Percentiles rank a stretch among this genome's conserved stretches.
These are phyloP conservation scores for Acanthamoeba culbertsoni DNA, from an alignment of 208 protist species.

Conservation along the genomic window DNA sequence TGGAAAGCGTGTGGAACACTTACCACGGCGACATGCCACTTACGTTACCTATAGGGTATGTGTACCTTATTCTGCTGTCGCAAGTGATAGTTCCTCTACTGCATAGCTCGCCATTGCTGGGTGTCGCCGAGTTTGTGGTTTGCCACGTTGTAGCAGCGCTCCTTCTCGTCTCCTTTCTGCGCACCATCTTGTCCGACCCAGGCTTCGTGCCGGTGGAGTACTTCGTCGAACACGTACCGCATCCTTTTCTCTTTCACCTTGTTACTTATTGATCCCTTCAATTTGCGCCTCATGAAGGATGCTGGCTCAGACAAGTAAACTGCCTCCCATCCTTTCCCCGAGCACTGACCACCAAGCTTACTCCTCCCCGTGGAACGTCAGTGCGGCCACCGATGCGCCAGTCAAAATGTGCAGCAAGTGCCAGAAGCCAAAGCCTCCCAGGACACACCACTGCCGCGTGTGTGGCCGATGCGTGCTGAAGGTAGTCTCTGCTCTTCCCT, in stretches of 20 bases:
- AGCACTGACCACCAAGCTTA: not conserved
- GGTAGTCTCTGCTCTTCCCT: too few species aligned
- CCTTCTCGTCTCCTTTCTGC: not conserved
- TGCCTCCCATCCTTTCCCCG: not conserved
- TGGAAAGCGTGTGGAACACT: not conserved
- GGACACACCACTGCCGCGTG: not conserved
- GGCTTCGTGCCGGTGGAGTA: conserved; percentile 24
- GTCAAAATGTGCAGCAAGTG: conserved; percentile 25
- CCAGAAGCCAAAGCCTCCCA: not conserved
- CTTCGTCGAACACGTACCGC: not conserved
- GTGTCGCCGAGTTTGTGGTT: not conserved
- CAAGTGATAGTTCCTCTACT: not conserved
- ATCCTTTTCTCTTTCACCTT: not conserved
- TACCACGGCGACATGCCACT: not conserved
- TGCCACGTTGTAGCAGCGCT: not conserved
- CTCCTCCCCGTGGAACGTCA: not conserved
- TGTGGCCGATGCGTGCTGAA: not conserved
- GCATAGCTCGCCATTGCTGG: not conserved
- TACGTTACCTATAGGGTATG: not conserved
- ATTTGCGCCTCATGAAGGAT: not conserved
- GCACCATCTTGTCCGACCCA: not conserved
- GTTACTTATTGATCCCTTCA: not conserved
- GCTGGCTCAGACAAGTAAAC: not conserved
- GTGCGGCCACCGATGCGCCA: not conserved
- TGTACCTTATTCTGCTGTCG: not conserved